Conservation (phyloP, 345 rosid species). For the Gynandropsis gynandra region DNA sequence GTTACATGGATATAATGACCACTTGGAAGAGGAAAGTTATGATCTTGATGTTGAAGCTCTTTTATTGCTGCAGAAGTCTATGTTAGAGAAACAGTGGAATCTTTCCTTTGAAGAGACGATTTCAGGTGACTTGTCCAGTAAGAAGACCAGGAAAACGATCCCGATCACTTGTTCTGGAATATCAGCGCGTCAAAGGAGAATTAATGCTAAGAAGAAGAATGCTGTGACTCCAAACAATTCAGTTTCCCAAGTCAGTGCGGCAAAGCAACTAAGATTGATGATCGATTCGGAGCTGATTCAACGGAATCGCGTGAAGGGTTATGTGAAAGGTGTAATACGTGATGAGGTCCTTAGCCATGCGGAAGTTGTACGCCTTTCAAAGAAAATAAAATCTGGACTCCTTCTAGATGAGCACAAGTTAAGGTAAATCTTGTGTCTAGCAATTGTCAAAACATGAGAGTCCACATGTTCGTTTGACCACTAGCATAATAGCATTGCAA, state of each 20-base stretch:
- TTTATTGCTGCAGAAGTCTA: constrained; percentile 75
- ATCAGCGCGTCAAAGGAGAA: constrained; percentile 77
- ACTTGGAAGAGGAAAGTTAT: constrained; percentile 36
- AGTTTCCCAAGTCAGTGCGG: constrained; percentile 22
- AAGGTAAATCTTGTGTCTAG: constrained; percentile 38
- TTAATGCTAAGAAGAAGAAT: constrained; percentile 39
- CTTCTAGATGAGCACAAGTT: constrained; percentile 67
- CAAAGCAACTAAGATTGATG: constrained; percentile 36
- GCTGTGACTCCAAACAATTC: constrained; percentile 28
- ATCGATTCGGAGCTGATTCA: constrained; percentile 53
- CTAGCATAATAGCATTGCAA: no score
- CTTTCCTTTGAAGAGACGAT: constrained; percentile 57
- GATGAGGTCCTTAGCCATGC: constrained; percentile 68
- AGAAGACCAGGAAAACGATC: constrained; percentile 36
- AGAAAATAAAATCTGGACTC: constrained; percentile 68
- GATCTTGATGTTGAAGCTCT: constrained; percentile 59
- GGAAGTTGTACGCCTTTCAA: constrained; percentile 74
- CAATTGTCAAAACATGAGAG: neutral
- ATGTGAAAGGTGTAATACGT: constrained; percentile 68
- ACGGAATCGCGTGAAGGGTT: constrained; percentile 54
- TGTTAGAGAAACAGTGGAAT: constrained; percentile 92
- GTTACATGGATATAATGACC: constrained; percentile 31
- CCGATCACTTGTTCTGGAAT: constrained; percentile 61
- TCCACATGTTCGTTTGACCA: no score
- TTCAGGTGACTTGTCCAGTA: constrained; percentile 28